These are phyloP conservation scores for Aspergillus carlsbadensis DNA, from an alignment of 495 filamentous ascomycete species.

Conservation along the genomic window DNA sequence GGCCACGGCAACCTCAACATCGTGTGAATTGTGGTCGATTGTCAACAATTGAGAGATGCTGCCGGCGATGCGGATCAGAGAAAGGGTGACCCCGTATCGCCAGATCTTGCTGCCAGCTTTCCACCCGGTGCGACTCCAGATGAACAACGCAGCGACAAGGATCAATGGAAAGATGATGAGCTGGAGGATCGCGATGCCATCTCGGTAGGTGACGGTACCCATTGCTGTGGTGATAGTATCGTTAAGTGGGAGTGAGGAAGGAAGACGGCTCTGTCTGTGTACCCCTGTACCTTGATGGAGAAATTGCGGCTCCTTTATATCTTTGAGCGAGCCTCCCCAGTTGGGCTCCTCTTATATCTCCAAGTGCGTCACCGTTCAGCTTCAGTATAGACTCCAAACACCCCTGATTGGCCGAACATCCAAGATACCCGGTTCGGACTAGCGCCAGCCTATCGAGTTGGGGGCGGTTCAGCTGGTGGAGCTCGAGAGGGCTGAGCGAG, in stretches of 20 bases:
- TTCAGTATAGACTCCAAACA: not conserved
- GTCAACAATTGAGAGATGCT: constrained; percentile 25
- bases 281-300: too few species aligned
- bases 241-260: too few species aligned
- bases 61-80: constrained; percentile 30
- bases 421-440: constrained; percentile 15
- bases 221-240: not conserved
- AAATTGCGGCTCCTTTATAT: too few species aligned
- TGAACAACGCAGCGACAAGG: constrained; percentile 20
- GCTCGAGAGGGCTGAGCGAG: not conserved
- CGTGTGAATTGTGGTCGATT: constrained; percentile 19
- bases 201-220: constrained; percentile 18
- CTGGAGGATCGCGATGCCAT: constrained; percentile 33
- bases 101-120: constrained; percentile 27
- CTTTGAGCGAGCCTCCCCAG: too few species aligned
- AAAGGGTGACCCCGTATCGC: constrained; percentile 28
- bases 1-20: constrained; percentile 18
- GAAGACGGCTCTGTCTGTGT: too few species aligned
- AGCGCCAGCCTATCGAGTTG: too few species aligned
- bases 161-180: constrained; percentile 29
- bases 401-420: constrained; percentile 22
- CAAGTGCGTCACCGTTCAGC: too few species aligned
- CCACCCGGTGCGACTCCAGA: constrained; percentile 32
- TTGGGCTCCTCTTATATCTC: too few species aligned
- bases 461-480: not conserved